A percentile compares a stretch with the other conserved stretches of the same genome.
Conservation (phyloP, 176 grass and related monocot species). For the Oryza brachyantha region DNA sequence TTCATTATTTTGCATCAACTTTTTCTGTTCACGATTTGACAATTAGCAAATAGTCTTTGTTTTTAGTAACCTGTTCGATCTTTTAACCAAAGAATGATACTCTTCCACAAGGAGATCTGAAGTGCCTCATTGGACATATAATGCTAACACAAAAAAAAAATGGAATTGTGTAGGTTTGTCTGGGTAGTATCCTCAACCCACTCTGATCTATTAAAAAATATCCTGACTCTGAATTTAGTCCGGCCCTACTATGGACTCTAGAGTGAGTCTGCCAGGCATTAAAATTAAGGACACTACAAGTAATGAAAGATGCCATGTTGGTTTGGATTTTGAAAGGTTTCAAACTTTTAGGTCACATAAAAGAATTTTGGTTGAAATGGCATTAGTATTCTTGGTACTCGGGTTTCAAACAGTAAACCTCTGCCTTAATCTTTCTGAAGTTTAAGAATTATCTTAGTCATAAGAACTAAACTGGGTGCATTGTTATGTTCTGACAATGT, state of each 20-base stretch:
- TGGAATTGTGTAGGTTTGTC: not conserved
- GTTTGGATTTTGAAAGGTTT: not conserved
- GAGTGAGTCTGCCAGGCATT: not conserved
- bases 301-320: not conserved
- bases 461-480: no score
- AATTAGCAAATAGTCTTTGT: not conserved
- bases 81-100: not conserved
- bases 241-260: not conserved
- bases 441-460: not conserved
- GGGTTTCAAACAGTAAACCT: no score
- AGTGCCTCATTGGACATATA: not conserved
- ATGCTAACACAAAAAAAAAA: not conserved
- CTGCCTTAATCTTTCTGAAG: no score
- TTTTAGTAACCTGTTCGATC: not conserved
- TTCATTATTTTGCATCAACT: no score
- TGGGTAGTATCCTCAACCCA: not conserved
- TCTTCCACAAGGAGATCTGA: not conserved
- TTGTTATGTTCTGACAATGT: not conserved
- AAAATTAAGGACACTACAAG: not conserved
- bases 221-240: not conserved
- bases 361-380: not conserved
- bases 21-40: no score
- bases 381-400: not conserved
- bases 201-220: not conserved
- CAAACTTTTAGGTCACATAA: not conserved